phyloP scores from a whole-genome alignment of 345 rosid genomes.

The Eucalyptus regnans region DNA sequence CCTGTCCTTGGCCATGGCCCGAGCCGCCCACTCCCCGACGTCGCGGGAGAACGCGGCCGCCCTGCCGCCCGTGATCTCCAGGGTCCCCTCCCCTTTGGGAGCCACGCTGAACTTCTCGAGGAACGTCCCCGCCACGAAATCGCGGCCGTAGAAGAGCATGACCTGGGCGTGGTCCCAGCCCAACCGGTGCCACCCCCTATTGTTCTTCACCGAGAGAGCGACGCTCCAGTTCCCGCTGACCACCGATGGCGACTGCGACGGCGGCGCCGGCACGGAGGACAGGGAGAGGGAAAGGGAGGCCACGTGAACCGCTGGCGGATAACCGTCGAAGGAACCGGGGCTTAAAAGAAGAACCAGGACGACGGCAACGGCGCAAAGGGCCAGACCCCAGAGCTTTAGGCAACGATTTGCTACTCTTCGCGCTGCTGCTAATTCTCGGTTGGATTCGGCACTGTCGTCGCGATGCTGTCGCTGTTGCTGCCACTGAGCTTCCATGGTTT shows the following conservation, averaged over 20 bases:
- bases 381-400: background rate
- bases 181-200: background rate
- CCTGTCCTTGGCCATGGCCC: background rate
- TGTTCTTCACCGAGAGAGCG: background rate
- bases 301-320: background rate
- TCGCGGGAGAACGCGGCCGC: background rate
- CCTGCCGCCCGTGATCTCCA: background rate
- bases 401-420: background rate
- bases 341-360: background rate
- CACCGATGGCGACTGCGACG: fast-evolving
- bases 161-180: background rate
- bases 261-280: background rate
- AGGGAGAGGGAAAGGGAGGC: background rate
- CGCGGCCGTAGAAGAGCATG: background rate
- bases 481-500: background rate
- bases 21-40: background rate
- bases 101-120: background rate
- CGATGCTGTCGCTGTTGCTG: background rate
- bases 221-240: background rate
- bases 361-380: fast-evolving
- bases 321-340: background rate
- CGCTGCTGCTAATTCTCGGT: background rate
- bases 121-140: background rate
- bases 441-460: background rate
- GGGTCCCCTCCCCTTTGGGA: background rate